These are phyloP conservation scores for Rhizopus stolonifer DNA, from an alignment of 371 early-diverging fungal genomes.

Conservation along the genomic window DNA sequence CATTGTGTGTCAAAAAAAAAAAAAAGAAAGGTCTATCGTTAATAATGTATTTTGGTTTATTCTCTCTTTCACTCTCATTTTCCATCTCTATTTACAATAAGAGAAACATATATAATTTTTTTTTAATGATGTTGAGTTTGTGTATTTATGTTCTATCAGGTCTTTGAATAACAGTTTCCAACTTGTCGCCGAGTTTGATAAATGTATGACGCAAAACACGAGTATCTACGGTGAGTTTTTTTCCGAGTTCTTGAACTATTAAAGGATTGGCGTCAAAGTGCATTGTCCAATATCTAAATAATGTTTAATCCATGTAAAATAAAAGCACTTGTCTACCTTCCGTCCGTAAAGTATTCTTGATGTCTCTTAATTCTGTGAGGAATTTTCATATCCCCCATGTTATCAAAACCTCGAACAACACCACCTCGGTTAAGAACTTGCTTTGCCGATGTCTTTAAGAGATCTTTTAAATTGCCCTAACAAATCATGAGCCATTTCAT, in stretches of 20 bases:
- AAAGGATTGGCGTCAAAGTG: constrained; percentile 76
- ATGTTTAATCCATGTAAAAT: no score
- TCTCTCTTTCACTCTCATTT: no score
- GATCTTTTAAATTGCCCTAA: constrained; percentile 64
- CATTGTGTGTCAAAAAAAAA: no score
- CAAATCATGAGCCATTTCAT: neutral
- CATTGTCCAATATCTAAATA: constrained; percentile 71
- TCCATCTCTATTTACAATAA: no score
- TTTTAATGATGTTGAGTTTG: neutral
- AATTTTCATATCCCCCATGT: constrained; percentile 60
- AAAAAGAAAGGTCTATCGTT: no score
- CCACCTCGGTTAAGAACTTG: constrained; percentile 75
- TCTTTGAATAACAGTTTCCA: constrained; percentile 57
- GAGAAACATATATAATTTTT: neutral
- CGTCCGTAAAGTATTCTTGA: constrained; percentile 62
- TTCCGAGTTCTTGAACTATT: constrained; percentile 58
- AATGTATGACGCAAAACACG: constrained; percentile 77
- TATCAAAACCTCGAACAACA: constrained; percentile 75
- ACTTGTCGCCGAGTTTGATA: constrained; percentile 70
- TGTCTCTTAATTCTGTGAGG: constrained; percentile 71
- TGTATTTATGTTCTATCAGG: constrained; percentile 55
- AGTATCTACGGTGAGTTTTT: constrained; percentile 67
- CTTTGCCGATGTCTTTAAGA: constrained; percentile 66
- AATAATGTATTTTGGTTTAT: no score
- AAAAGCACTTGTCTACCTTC: constrained; percentile 56